Base-by-base conservation (phyloP, 2,329 filamentous ascomycete species). In the Triangularia verruculosa region DNA sequence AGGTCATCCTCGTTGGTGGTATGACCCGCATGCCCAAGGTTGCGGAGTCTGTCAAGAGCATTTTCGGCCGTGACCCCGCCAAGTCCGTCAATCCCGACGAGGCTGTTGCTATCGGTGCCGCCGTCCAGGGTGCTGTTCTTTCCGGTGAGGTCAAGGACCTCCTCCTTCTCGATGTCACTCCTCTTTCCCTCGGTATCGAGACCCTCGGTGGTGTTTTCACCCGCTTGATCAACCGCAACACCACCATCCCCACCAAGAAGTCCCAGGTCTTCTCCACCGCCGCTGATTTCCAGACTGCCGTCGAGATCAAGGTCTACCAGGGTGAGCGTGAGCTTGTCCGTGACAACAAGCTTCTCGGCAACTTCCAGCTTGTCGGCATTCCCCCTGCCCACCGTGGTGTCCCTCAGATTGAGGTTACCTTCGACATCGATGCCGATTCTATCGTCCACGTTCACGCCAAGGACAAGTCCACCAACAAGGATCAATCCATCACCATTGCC, bases 1-100 rank as follows among this genome's bases (percentile, higher is more conserved):
- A 98, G 77, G 92, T 98, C 72, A 97, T 98, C 78, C 89, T 98
- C 52, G 94, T 98, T 62, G 94, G 94, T 88, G 94, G 94, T 82
- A 97, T 97, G 93, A 97, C 94, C 73, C 94, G 94, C 83, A 98
- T 98, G 93, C 94, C 94, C 78, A 97, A 97, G 90, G 94, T 98
- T 71, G 85, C 87, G 68, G 93, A 97, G 83, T 95, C 93, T 53
- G 93, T 97, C 78, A 97, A 97, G 90, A 88, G 83, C 83, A 93
- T 97, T 78, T 98, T 98, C 79, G 93, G 93, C 70, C 93, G 93
- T 77, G 94, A 97, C 63, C 93, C 94, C 69, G 92, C 93, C 80
- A 98, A 97, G 88, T 96, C 94, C 58, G 93, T 98, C 78, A 98
- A 98, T 87, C 94, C 94, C 65, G 94, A 98, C 72, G 94, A 98